phyloP scores from a whole-genome alignment of 2,329 filamentous ascomycete species.

The Ophiocordyceps robertsii region DNA sequence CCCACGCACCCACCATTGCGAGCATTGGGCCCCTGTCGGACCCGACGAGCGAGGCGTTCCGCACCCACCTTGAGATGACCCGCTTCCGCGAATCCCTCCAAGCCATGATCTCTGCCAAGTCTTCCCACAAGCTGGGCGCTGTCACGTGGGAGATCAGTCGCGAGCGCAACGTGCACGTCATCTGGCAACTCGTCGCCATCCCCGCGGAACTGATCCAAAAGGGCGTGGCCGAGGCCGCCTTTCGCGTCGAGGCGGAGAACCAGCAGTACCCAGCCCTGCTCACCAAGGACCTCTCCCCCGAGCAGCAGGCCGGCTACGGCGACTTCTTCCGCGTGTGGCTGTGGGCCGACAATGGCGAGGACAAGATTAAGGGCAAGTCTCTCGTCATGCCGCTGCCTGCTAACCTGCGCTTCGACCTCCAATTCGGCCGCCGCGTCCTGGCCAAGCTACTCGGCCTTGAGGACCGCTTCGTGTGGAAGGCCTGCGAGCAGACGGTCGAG shows the following conservation, averaged over 20 bases:
- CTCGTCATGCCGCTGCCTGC: conserved; percentile 62
- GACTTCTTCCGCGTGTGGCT: conserved; percentile 79
- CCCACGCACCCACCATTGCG: conserved; percentile 64
- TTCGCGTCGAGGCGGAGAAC: conserved; percentile 80
- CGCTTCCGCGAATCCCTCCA: conserved; percentile 68
- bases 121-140: conserved; percentile 52
- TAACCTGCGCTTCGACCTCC: conserved; percentile 70
- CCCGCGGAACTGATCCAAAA: conserved; percentile 52
- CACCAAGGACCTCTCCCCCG: conserved; percentile 33
- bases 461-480: conserved; percentile 68
- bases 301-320: conserved; percentile 30
- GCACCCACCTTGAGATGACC: conserved; percentile 68
- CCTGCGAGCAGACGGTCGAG: conserved; percentile 61
- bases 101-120: conserved; percentile 53
- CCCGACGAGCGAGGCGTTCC: conserved; percentile 38
- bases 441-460: conserved; percentile 79
- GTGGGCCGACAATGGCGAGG: conserved; percentile 48
- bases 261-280: conserved; percentile 38
- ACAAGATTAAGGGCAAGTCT: conserved; percentile 43
- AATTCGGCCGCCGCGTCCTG: conserved; percentile 78
- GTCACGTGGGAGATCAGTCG: conserved; percentile 92
- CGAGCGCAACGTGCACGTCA: conserved; percentile 66
- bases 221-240: conserved; percentile 74
- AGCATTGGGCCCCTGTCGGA: conserved; percentile 44
- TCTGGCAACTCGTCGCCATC: conserved; percentile 87